phyloP scores from a whole-genome alignment of 768 basidiomycete genomes.

The Hericium erinaceus region DNA sequence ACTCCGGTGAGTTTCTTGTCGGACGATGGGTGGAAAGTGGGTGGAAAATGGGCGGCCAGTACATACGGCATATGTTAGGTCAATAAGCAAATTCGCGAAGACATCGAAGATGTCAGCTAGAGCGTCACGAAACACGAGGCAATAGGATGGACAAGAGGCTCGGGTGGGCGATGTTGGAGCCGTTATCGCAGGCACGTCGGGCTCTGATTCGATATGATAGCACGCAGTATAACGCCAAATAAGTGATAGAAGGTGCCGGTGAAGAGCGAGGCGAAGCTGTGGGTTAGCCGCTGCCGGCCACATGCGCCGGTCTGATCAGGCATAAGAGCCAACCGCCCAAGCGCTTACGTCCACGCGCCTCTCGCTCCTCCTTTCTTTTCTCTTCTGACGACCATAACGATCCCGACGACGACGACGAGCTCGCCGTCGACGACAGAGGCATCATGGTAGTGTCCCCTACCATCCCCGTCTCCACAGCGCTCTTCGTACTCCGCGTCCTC shows the following conservation, averaged over 20 bases:
- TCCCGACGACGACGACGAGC: conserved; percentile 2
- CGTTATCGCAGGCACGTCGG: no score
- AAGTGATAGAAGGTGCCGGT: background rate
- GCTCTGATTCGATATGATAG: no score
- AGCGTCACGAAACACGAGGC: no score
- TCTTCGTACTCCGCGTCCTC: conserved; percentile 51
- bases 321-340: background rate
- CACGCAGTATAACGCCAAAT: no score
- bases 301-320: background rate
- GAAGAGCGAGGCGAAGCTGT: background rate
- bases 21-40: no score
- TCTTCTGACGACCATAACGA: background rate
- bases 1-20: no score
- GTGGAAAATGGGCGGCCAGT: no score
- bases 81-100: no score
- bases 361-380: background rate
- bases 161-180: no score
- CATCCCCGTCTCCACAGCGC: conserved; percentile 24
- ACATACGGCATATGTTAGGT: no score
- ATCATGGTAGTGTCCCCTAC: conserved; percentile 5
- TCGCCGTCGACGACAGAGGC: conserved; percentile 1
- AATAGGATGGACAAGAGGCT: no score
- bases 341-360: background rate
- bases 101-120: no score
- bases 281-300: background rate